These are phyloP conservation scores for Peribolospora baueri DNA, from an alignment of 768 basidiomycete species.

Conservation along the genomic window DNA sequence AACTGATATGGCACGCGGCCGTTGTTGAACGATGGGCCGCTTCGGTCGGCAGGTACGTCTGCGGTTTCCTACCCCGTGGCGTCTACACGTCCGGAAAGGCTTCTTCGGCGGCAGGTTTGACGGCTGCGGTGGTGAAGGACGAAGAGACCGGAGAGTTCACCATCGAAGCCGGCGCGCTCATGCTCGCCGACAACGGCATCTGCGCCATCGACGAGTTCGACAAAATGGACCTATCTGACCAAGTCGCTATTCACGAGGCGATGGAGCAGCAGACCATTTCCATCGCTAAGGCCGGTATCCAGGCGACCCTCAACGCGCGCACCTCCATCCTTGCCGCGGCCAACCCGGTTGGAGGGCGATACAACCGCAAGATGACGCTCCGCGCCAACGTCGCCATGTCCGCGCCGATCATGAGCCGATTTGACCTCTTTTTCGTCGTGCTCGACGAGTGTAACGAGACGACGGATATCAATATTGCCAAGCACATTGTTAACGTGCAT, in stretches of 20 bases:
- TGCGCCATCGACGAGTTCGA: constrained; percentile 99
- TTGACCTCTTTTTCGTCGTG: constrained; percentile 97
- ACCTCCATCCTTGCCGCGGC: constrained; percentile 95
- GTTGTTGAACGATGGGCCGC: background rate
- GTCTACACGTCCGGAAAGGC: constrained; percentile 99
- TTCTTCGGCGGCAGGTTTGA: constrained; percentile 93
- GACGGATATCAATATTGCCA: constrained; percentile 76
- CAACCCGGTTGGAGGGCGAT: constrained; percentile 88
- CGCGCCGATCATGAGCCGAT: constrained; percentile 91
- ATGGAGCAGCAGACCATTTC: constrained; percentile 99
- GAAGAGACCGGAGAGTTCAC: constrained; percentile 99
- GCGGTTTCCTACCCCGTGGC: constrained; percentile 88
- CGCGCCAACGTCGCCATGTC: constrained; percentile 90
- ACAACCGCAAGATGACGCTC: constrained; percentile 78
- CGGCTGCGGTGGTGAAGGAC: constrained; percentile 91
- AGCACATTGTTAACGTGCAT: constrained; percentile 94
- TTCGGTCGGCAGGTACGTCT: constrained; percentile 48
- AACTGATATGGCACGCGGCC: background rate
- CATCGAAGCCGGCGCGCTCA: constrained; percentile 93
- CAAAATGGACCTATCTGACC: constrained; percentile 98
- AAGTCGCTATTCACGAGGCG: constrained; percentile 97
- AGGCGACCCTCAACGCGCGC: constrained; percentile 89
- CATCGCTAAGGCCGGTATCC: constrained; percentile 96
- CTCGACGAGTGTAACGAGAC: constrained; percentile 88
- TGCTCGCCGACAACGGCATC: constrained; percentile 98